A percentile compares a stretch with the other conserved stretches of the same genome.
These are phyloP conservation scores for Fusarium mundagurra DNA, from an alignment of 2,329 filamentous ascomycete species.

Conservation along the genomic window DNA sequence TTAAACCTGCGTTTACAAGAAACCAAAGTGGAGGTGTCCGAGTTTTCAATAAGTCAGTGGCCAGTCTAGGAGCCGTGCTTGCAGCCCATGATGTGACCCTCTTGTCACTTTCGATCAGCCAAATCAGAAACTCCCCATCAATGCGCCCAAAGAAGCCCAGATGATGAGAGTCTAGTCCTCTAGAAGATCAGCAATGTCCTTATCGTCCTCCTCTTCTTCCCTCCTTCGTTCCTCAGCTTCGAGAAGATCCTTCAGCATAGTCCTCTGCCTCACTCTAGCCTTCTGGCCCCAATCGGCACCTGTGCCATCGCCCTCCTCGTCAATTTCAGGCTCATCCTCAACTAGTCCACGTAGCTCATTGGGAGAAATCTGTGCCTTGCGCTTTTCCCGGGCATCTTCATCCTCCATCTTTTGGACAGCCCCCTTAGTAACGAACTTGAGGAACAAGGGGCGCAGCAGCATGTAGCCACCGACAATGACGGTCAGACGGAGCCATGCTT, in stretches of 20 bases:
- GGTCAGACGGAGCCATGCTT: conserved; percentile 74
- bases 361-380: conserved; percentile 68
- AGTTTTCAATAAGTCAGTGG: background rate
- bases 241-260: conserved; percentile 71
- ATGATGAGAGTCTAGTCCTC: conserved; percentile 54
- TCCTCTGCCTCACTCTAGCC: conserved; percentile 74
- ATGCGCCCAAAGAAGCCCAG: background rate
- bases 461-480: conserved; percentile 78
- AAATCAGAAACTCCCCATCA: conserved; percentile 1
- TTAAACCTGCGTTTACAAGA: background rate
- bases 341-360: conserved; percentile 71
- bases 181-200: conserved; percentile 79
- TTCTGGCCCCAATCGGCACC: conserved; percentile 74
- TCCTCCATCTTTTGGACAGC: conserved; percentile 73
- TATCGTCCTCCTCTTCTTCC: conserved; percentile 73
- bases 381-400: conserved; percentile 61
- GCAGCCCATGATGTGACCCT: conserved; percentile 1
- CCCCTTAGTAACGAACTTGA: conserved; percentile 71
- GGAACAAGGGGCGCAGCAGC: conserved; percentile 77
- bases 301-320: conserved; percentile 57
- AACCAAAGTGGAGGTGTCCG: background rate
- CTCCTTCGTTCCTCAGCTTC: conserved; percentile 70
- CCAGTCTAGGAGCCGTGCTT: background rate
- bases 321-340: conserved; percentile 62
- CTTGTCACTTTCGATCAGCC: background rate